phyloP scores from a whole-genome alignment of 805 yeast species.

The Schwanniomyces sp. region DNA sequence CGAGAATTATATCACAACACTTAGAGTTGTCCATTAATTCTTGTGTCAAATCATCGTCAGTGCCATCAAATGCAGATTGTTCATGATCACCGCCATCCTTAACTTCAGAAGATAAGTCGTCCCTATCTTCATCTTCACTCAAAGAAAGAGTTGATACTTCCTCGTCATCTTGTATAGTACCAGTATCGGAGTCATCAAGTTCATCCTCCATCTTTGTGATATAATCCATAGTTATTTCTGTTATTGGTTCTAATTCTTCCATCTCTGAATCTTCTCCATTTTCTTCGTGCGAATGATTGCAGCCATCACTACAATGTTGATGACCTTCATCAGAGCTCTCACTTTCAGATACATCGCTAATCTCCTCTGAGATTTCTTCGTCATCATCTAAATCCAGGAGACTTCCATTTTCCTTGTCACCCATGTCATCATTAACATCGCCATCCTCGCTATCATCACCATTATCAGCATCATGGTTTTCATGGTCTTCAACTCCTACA shows the following conservation, averaged over 20 bases:
- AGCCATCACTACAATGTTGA: constrained; percentile 10
- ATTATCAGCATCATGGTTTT: constrained; percentile 2
- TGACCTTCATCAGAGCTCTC: constrained; percentile 11
- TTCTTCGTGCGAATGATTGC: constrained; percentile 13
- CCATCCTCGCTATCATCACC: constrained; percentile 9
- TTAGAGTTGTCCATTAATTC: constrained; percentile 37
- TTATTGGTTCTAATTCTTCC: constrained; percentile 6
- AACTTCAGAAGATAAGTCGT: not conserved
- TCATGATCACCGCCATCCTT: constrained; percentile 8
- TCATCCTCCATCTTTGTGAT: constrained; percentile 21
- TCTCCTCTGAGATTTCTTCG: constrained; percentile 1
- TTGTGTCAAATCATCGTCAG: constrained; percentile 28
- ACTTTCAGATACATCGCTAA: constrained; percentile 5
- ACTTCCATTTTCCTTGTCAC: constrained; percentile 9
- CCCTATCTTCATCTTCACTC: constrained; percentile 9
- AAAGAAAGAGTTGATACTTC: constrained; percentile 17
- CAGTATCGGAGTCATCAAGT: constrained; percentile 10
- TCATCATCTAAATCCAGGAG: constrained; percentile 9
- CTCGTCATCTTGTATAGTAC: constrained; percentile 13
- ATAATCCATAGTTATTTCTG: constrained; percentile 15
- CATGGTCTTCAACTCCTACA: constrained; percentile 9
- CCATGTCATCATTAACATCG: constrained; percentile 4
- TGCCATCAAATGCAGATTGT: constrained; percentile 8
- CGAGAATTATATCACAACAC: constrained; percentile 70
- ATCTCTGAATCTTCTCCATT: constrained; percentile 5